Evolutionary conservation across 208 protist species (phyloP), one percentile per base, ranked within the genome.

Genomic region (Acanthamoeba culbertsoni): DNA sequence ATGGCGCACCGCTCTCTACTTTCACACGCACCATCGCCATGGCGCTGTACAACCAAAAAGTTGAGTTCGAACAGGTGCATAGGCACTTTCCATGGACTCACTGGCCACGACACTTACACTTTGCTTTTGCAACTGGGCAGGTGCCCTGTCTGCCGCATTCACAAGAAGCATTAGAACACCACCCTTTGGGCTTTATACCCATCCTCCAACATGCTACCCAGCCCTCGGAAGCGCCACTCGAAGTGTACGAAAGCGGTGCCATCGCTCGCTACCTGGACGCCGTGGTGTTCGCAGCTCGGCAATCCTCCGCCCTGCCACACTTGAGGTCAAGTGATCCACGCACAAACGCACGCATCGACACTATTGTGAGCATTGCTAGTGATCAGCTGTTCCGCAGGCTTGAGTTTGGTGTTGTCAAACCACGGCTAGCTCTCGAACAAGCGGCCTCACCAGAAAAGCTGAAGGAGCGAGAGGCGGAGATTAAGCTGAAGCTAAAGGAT

Each of bases 391-490:
- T 79, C 42, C 68, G 68, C 35, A 33, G 68, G 3, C 18, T 48
- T 40, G 68, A 79, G n/a, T 79, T 79, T 40, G 68, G 68, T 40
- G 68, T 79, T n/a, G 68, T 79, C 4, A 79, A 79, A 40, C 68
- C 68, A 18, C 68, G 68, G 37, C 42, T 79, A 40, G 31, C 40
- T 14, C 10, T 79, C 18, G 68, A 79, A 23, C 14, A 59, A 59
- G 51, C 14, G 51, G 14, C 51, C 16, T n/a, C n/a, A n/a, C n/a
- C n/a, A n/a, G n/a, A n/a, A n/a, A n/a, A 31, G 2, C 5, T 4
- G 12, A 62, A 62, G 5, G 12, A 4, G 55, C 59, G 28, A 37
- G 28, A 6, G 2, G 2, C 2, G 59, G 68, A 43, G 20, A 20
- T 79, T 18, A 8, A 18, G 68, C 23, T 18, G 23, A 14, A 48